Evolutionary conservation across 1,139 yeast genomes (phyloP), one percentile per base, ranked within the genome.

Genomic region (Pichia sp.): DNA sequence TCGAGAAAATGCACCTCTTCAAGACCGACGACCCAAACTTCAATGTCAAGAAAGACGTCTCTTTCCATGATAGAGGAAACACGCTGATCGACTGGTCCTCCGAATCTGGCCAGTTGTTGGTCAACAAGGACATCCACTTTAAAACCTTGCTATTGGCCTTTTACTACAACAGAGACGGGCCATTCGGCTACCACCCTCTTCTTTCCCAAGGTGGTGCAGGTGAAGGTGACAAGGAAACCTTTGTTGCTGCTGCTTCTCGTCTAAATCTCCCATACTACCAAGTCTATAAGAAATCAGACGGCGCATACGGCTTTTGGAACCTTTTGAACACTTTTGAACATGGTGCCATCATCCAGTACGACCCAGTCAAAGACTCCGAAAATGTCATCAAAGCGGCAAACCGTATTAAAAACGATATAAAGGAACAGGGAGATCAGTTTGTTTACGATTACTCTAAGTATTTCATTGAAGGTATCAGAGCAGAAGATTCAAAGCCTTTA

Each of bases 221-320:
- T 49, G 81, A 80, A 65, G 85, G 85, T 60, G 85, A 81, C 64
- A 83, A 83, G 63, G 87, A 83, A 61, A 83, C 87, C 0, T 78
- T 81, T 59, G 74, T 79, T 47, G 82, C 85, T 1, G 86, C 86
- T 3, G 83, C 87, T 29, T 79, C 78, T 58, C 77, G 71, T 33
- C 71, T 79, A 56, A 67, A 70, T 1, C 72, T 74, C 52, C 79
- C 83, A 2, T 81, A 73, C 63, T 82, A 80, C 64, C 86, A 82
- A 66, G 82, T 80, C 12, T 72, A 74, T 56, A 77, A 75, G 57
- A 57, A 55, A 40, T 64, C 67, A 0, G 67, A 63, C 38, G 59
- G 58, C 31, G 44, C 58, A 10, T 64, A 56, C 53, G 65, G 70
- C 53, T 61, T 67, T 49, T 64, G 53, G 47, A 58, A 63, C 46